Evolutionary conservation across 2,329 filamentous ascomycete genomes (phyloP), one percentile per base, ranked within the genome.

Genomic region (Colletotrichum scovillei): DNA sequence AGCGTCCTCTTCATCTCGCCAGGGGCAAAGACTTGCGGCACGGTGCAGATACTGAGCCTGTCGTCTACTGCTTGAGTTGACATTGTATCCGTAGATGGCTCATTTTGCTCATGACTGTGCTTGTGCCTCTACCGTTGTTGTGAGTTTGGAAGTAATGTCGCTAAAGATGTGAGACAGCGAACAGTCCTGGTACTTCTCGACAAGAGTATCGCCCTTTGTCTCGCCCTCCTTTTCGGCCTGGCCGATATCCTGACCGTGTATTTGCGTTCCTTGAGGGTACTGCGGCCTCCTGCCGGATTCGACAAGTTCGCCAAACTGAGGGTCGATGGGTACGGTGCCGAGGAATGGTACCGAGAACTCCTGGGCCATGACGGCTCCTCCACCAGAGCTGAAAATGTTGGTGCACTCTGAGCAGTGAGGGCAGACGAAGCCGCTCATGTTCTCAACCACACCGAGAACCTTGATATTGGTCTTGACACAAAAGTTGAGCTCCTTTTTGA

Each of bases 371-470:
- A 93, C 89, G 81, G 94, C 87, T 8, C 97, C 97, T 4, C 97
- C 97, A 4, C 97, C 97, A 68, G 94, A 95, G 64, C 93, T 95
- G 81, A 99, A 99, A 64, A 98, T 90, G 83, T 98, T 94, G 65
- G 94, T 98, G 83, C 96, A 97, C 81, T 98, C 95, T 63, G 89
- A 90, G 82, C 92, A 93, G 79, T 92, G 90, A 7, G 91, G 91
- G 79, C 94, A 97, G n/a, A 97, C 93, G 78, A 94, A 97, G 2
- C 94, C 94, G 76, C 92, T 93, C 97, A 99, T 98, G 81, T 99
- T 99, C 85, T 99, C 97, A 58, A 99, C 90, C 1, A 99, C 95
- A 0, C 97, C 97, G 12, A 98, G 86, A 46, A 97, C 91, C 2
- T 88, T 87, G 62, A 98, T 92, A 35, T 90, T 89, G 1, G 94